Base-by-base conservation (phyloP, 805 yeast species). In the Cyberlindnera amylophila region DNA sequence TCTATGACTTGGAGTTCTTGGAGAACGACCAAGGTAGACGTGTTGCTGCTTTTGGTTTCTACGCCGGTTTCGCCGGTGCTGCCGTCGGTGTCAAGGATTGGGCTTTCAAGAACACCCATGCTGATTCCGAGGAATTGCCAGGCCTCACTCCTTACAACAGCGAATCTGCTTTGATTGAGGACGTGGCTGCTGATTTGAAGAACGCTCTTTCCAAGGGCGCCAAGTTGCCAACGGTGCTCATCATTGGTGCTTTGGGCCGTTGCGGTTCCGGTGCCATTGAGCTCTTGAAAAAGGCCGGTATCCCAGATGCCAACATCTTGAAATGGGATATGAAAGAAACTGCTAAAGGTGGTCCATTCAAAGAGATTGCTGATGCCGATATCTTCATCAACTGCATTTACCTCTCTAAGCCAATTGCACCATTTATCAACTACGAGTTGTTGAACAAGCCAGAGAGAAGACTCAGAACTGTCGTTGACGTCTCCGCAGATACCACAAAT, bases 1-100 rank as follows among this genome's bases (percentile, higher is more conserved):
- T 93, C 53, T 93, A 93, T 63, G 99, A 93, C 64, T 72, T 93
- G 53, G 99, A 93, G 70, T 93, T 93, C 62, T 72, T 93, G 63
- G 95, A 86, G 65, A 88, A 93, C 63, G 96, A 85, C 55, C 81
- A 79, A 59, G 98, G 98, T 28, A 86, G 99, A 74, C 86, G 99
- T 69, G 99, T 93, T 23, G 99, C 99, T 34, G 99, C 99, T 8
- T 93, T 93, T 63, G 99, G 99, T n/a, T 93, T 79, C 73, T 91
- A 91, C 65, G 99, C 99, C 34, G 99, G 99, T n/a, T 93, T 93
- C 64, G 99, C 98, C 6, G 99, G 99, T 59, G 99, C 99, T 28
- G 99, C 99, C 27, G 69, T 93, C 42, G 99, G 99, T 58, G 73
- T 91, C 39, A 79, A 79, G 64, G 96, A 89, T 66, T 93, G 98